A percentile compares a stretch with the other conserved stretches of the same genome.
Conservation (phyloP, 306 rosid species). For the Calophaca sinica region DNA sequence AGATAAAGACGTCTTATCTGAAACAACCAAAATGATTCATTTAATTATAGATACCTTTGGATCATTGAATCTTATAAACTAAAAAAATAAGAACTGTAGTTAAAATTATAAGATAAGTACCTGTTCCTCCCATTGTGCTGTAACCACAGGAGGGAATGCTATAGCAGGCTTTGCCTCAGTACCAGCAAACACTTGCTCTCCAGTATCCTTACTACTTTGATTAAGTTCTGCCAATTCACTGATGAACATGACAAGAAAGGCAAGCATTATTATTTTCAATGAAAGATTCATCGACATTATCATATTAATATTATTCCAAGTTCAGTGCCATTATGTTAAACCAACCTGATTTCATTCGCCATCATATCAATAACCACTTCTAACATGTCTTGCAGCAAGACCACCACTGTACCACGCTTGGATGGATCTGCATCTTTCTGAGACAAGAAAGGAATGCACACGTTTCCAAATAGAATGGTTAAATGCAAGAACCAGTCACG, state of each 20-base stretch:
- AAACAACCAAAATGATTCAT: slow-evolving; percentile 44
- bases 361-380: slow-evolving; percentile 98
- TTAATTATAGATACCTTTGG: slow-evolving; percentile 19
- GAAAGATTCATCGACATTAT: slow-evolving; percentile 9
- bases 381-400: slow-evolving; percentile 91
- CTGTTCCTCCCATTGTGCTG: slow-evolving; percentile 97
- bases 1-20: slow-evolving; percentile 91
- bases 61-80: slow-evolving; percentile 17
- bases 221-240: slow-evolving; percentile 89
- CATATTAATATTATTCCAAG: slow-evolving; percentile 37
- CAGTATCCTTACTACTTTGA: slow-evolving; percentile 80
- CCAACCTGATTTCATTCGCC: slow-evolving; percentile 87
- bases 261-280: slow-evolving; percentile 34
- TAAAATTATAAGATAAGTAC: slow-evolving; percentile 44
- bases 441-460: slow-evolving; percentile 48
- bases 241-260: slow-evolving; percentile 41
- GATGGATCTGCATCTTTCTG: slow-evolving; percentile 76
- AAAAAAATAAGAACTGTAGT: not conserved
- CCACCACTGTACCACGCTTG: slow-evolving; percentile 71
- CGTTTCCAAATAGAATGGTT: slow-evolving; percentile 39
- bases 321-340: slow-evolving; percentile 40
- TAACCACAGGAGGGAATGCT: slow-evolving; percentile 76
- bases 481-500: slow-evolving; percentile 42
- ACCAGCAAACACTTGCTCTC: slow-evolving; percentile 89
- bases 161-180: slow-evolving; percentile 80